Evolutionary conservation across 257 asterid species (phyloP).

Genomic region (Datura wrightii): DNA sequence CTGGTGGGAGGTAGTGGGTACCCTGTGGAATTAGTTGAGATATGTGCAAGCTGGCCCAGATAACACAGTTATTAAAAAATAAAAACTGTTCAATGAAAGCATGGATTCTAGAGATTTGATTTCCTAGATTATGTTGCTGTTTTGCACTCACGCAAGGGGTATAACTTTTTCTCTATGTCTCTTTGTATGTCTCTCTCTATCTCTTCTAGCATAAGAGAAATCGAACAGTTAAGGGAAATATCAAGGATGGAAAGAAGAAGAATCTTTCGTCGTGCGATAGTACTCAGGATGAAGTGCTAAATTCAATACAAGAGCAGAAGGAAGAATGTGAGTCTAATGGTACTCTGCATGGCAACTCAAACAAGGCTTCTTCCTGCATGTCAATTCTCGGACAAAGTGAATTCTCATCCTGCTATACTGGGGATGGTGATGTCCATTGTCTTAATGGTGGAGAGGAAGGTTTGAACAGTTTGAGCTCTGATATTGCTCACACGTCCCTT

Average conservation of each 20-base stretch:
- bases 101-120: not conserved
- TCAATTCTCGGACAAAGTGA: constrained; percentile 45
- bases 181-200: constrained; percentile 25
- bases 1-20: not conserved
- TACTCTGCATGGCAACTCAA: constrained; percentile 39
- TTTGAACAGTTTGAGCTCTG: constrained; percentile 44
- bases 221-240: constrained; percentile 49
- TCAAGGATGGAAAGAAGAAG: constrained; percentile 51
- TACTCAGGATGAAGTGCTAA: constrained; percentile 36
- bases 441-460: constrained; percentile 46
- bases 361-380: constrained; percentile 29
- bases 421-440: constrained; percentile 38
- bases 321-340: constrained; percentile 45
- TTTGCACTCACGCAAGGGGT: not conserved
- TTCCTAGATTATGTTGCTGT: not conserved
- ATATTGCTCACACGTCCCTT: constrained; percentile 40
- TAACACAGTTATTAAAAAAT: not conserved
- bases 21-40: not conserved
- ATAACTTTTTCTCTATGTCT: not conserved
- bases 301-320: constrained; percentile 44
- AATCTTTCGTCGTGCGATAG: constrained; percentile 36
- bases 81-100: not conserved
- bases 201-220: constrained; percentile 52
- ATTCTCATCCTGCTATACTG: constrained; percentile 36
- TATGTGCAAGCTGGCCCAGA: not conserved